Conservation (phyloP, 1,284 basidiomycete genomes). For the Takashimella koratensis region DNA sequence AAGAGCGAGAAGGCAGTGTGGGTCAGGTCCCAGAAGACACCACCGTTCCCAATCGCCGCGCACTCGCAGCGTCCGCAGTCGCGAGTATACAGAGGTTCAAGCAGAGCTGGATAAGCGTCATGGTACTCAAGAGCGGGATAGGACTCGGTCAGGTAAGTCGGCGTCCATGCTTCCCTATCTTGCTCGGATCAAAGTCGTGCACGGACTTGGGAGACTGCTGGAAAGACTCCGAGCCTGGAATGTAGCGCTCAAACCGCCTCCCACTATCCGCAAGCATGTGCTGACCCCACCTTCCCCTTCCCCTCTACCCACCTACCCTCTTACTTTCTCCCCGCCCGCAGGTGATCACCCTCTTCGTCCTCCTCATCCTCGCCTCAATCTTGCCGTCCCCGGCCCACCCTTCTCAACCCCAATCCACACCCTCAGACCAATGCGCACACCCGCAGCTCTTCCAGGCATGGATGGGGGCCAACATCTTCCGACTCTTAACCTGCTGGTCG, state of each 20-base stretch:
- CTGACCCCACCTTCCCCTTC: not conserved
- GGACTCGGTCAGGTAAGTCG: conserved; percentile 28
- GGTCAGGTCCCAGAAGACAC: not conserved
- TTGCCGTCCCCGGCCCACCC: conserved; percentile 19
- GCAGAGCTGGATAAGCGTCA: conserved; percentile 25
- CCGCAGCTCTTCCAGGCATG: conserved; percentile 30
- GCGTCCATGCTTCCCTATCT: not conserved
- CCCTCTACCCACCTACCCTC: not conserved
- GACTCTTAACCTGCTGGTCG: conserved; percentile 26
- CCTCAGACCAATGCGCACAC: conserved; percentile 20
- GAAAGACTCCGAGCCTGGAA: too few species aligned
- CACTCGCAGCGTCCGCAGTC: conserved; percentile 14
- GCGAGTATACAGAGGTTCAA: conserved; percentile 27
- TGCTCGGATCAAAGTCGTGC: not conserved
- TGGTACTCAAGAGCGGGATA: conserved; percentile 27
- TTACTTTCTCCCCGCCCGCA: conserved; percentile 3
- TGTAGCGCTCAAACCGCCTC: too few species aligned
- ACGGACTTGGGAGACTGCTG: too few species aligned
- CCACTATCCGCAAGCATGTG: too few species aligned
- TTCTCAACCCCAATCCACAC: conserved; percentile 13
- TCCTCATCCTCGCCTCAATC: conserved; percentile 25
- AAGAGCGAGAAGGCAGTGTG: too few species aligned
- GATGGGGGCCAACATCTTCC: conserved; percentile 24
- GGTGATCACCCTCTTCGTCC: conserved; percentile 22
- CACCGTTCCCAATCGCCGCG: conserved; percentile 1